These are phyloP conservation scores for Neocatenulostroma microsporum DNA, from an alignment of 2,329 filamentous ascomycete species.

Conservation along the genomic window DNA sequence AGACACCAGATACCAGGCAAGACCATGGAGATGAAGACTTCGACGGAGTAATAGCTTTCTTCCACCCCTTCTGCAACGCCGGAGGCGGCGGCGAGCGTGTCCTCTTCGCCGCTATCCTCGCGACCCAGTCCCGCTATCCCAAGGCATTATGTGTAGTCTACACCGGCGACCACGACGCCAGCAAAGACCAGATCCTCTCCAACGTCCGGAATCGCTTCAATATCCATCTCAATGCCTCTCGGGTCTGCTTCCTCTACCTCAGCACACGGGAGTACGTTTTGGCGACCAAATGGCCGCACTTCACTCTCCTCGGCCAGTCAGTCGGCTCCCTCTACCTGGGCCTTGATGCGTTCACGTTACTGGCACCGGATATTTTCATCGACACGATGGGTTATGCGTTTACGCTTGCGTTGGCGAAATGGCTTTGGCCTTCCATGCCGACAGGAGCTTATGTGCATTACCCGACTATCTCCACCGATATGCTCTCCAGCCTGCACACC, in stretches of 20 bases:
- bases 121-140: conserved; percentile 83
- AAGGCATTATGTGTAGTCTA: conserved; percentile 86
- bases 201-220: conserved; percentile 70
- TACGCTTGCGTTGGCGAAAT: conserved; percentile 70
- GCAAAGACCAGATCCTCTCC: conserved; percentile 67
- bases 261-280: conserved; percentile 81
- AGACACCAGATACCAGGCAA: too few relatives aligned
- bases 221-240: conserved; percentile 76
- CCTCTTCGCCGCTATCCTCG: conserved; percentile 88
- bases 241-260: conserved; percentile 82
- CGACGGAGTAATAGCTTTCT: conserved; percentile 86
- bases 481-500: conserved; percentile 74
- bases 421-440: conserved; percentile 70
- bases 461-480: conserved; percentile 95
- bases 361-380: conserved; percentile 88
- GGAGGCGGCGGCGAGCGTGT: conserved; percentile 93
- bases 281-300: conserved; percentile 77
- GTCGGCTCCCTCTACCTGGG: conserved; percentile 79
- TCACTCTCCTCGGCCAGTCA: conserved; percentile 91
- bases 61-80: conserved; percentile 97
- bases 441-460: conserved; percentile 96
- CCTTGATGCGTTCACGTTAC: conserved; percentile 84
- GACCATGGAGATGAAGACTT: too few relatives aligned
- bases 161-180: conserved; percentile 85
- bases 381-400: conserved; percentile 99